Evolutionary conservation across 257 asterid species (phyloP).

Genomic region (Solanum infundibuliforme): DNA sequence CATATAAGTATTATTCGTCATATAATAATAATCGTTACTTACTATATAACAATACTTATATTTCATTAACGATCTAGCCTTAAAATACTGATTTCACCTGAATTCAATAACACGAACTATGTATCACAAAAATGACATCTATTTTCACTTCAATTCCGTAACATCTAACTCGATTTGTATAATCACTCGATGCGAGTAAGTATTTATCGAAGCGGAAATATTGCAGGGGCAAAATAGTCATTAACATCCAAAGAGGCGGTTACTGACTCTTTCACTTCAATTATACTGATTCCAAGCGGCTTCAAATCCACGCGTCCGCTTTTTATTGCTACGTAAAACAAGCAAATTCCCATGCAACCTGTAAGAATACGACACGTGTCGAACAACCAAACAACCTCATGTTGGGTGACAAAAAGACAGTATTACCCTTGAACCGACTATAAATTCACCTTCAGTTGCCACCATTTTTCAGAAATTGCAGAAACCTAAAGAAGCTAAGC

Average conservation of each 20-base stretch:
- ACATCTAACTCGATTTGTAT: background rate
- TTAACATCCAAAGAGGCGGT: background rate
- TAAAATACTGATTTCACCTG: background rate
- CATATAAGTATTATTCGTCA: background rate
- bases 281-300: background rate
- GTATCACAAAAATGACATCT: too few relatives aligned
- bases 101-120: background rate
- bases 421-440: background rate
- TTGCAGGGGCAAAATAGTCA: background rate
- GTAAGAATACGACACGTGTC: background rate
- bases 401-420: background rate
- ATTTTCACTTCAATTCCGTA: background rate
- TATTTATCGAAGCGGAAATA: background rate
- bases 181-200: background rate
- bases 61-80: background rate
- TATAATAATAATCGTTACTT: too few relatives aligned
- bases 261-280: background rate
- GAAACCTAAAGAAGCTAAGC: background rate
- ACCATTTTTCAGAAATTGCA: background rate
- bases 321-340: background rate
- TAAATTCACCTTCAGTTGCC: background rate
- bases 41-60: background rate
- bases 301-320: background rate
- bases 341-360: background rate
- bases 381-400: background rate